Base-by-base conservation (phyloP, 371 early-diverging fungal genomes). In the Saksenaea vasiformis region DNA sequence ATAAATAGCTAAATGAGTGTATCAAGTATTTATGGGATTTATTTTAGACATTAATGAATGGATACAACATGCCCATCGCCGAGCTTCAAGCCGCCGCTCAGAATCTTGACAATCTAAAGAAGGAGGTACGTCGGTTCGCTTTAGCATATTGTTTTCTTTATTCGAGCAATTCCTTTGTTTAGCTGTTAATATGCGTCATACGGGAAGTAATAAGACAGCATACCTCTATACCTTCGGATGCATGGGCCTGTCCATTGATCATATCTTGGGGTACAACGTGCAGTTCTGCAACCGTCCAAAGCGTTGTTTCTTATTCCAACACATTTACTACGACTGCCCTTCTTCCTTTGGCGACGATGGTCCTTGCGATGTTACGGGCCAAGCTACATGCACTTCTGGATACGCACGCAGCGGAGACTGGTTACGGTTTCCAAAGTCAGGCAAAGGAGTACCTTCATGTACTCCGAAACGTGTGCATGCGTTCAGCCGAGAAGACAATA, bases 171-270 rank as follows among this genome's bases (percentile, higher is more conserved):
- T 3, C 22, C 1, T 43, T 60, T 11, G 43, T 47, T 11, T 54
- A 55, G 56, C 54, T 54, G 19, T 7, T 62, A 19, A 13, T 62
- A 19, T 1, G 28, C 39, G 56, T 62, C 15, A 1, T 62, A n/a
- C 62, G 44, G 37, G 56, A 62, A 17, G 34, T 54, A 22, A 31
- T 43, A 13, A 39, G 56, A 44, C 51, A 56, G 19, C 43, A 44
- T 37, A 15, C 26, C 2, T 11, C 39, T 7, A 31, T 62, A 3
- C 41, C 56, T 15, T 44, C 43, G 8, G 34, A 24, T 2, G 55
- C 62, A n/a, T 62, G 56, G 62, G 44, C 56, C 13, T 51, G 56
- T 27, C 56, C 62, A 15, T 43, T 43, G n/a, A 41, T 62, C 8
- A 41, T 41, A 24, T 24, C 62, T 3, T 62, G 62, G 62, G 56